These are phyloP conservation scores for Fusarium longipes DNA, from an alignment of 2,329 filamentous ascomycete genomes.

Conservation along the genomic window DNA sequence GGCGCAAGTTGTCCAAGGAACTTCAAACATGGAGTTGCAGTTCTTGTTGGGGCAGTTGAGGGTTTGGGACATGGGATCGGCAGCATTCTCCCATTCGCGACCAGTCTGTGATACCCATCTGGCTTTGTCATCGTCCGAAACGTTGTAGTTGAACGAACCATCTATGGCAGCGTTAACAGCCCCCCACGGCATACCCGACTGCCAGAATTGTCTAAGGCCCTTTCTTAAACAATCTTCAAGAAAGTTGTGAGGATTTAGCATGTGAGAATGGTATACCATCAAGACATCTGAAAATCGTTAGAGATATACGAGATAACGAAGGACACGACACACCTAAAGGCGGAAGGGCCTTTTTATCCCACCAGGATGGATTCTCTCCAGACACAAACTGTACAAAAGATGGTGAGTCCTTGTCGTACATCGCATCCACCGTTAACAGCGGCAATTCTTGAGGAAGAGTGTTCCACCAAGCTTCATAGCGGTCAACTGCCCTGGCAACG, in stretches of 20 bases:
- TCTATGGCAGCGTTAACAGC: slow-evolving; percentile 66
- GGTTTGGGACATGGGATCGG: slow-evolving; percentile 58
- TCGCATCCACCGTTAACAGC: slow-evolving; percentile 21
- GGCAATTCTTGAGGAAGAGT: slow-evolving; percentile 10
- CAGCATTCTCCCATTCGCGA: slow-evolving; percentile 65
- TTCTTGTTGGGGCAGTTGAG: slow-evolving; percentile 56
- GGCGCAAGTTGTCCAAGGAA: slow-evolving; percentile 66
- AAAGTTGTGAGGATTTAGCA: slow-evolving; percentile 73
- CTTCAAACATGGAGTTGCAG: slow-evolving; percentile 50
- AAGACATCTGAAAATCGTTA: slow-evolving; percentile 64
- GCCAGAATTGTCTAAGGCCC: slow-evolving; percentile 57
- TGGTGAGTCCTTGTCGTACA: neutral
- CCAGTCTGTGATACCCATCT: slow-evolving; percentile 60
- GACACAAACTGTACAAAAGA: slow-evolving; percentile 24
- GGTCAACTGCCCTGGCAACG: slow-evolving; percentile 69
- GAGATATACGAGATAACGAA: neutral
- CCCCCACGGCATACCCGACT: slow-evolving; percentile 71
- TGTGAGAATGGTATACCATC: slow-evolving; percentile 79
- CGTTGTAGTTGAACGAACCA: slow-evolving; percentile 63
- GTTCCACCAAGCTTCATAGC: slow-evolving; percentile 71
- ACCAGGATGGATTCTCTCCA: slow-evolving; percentile 9
- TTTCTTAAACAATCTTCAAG: slow-evolving; percentile 40
- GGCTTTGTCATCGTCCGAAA: slow-evolving; percentile 54
- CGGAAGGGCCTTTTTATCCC: slow-evolving; percentile 32
- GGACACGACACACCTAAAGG: slow-evolving; percentile 33